Evolutionary conservation across 306 rosid genomes (phyloP).

Genomic region (Herpetospermum pedunculosum): DNA sequence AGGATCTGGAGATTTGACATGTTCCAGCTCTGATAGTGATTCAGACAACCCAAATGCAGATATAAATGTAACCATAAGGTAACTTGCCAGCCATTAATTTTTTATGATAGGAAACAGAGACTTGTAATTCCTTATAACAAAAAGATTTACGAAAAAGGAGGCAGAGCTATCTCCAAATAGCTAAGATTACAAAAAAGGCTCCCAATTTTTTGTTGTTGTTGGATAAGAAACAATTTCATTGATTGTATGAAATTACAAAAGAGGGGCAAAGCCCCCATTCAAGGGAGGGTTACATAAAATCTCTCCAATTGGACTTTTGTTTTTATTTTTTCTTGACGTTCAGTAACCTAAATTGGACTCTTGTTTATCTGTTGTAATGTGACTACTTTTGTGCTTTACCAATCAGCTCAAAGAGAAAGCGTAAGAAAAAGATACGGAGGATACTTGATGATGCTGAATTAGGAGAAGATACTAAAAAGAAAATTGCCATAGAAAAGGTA

Average conservation of each 20-base stretch:
- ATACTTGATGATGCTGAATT: constrained; percentile 94
- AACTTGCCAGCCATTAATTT: background rate
- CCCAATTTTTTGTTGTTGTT: too few relatives aligned
- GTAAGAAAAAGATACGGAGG: constrained; percentile 76
- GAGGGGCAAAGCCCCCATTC: too few relatives aligned
- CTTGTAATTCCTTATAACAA: background rate
- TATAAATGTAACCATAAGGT: constrained; percentile 47
- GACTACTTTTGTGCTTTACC: background rate
- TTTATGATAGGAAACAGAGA: background rate
- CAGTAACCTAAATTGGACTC: background rate
- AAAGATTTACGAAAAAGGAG: background rate
- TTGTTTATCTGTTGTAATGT: background rate
- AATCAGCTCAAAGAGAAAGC: constrained; percentile 57
- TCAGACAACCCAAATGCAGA: constrained; percentile 59
- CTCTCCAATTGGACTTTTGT: too few relatives aligned
- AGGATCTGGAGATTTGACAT: constrained; percentile 20
- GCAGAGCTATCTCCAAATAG: background rate
- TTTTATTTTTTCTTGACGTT: background rate
- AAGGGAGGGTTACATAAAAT: too few relatives aligned
- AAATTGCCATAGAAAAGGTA: constrained; percentile 96
- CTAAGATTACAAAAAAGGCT: background rate
- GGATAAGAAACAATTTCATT: too few relatives aligned
- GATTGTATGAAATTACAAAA: too few relatives aligned
- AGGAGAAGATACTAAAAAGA: constrained; percentile 91
- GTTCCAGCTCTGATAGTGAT: constrained; percentile 65